Percentiles rank a stretch among this genome's conserved stretches.
These are phyloP conservation scores for Cutaneotrichosporon cyanovorans DNA, from an alignment of 1,284 basidiomycete genomes.

Conservation along the genomic window DNA sequence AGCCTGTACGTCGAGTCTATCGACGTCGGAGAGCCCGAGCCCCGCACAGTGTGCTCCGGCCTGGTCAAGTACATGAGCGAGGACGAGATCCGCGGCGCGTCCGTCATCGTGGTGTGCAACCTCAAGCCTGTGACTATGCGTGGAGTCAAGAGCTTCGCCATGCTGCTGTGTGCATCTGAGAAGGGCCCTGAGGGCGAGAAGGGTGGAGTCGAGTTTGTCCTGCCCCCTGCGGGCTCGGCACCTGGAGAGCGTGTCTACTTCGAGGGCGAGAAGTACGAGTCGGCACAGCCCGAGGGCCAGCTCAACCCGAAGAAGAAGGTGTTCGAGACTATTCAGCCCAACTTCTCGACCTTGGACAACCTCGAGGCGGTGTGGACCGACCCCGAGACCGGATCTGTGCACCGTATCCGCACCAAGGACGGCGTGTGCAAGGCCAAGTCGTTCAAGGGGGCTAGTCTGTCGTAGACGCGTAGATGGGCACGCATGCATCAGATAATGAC, in stretches of 20 bases:
- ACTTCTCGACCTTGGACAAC: constrained; percentile 77
- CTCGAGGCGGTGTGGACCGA: constrained; percentile 87
- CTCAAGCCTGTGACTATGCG: constrained; percentile 93
- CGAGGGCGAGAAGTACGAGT: constrained; percentile 74
- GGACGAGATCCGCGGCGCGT: constrained; percentile 79
- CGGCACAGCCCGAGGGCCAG: constrained; percentile 63
- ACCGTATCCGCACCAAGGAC: constrained; percentile 75
- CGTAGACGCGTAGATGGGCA: constrained; percentile 50
- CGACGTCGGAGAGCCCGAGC: constrained; percentile 84
- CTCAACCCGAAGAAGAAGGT: constrained; percentile 97
- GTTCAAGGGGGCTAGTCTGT: constrained; percentile 76
- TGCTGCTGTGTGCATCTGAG: constrained; percentile 85
- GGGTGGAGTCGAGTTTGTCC: constrained; percentile 83
- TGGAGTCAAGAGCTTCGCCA: constrained; percentile 90
- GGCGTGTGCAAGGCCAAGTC: constrained; percentile 74
- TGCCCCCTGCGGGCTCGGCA: constrained; percentile 74
- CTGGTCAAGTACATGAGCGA: constrained; percentile 91
- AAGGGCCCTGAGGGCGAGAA: constrained; percentile 66
- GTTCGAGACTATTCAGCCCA: constrained; percentile 85
- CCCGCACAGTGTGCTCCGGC: constrained; percentile 87
- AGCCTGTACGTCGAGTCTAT: constrained; percentile 87
- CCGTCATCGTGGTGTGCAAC: constrained; percentile 81
- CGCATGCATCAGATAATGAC: too few relatives aligned
- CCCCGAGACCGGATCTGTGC: constrained; percentile 67
- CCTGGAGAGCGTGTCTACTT: constrained; percentile 91